A percentile compares a stretch with the other conserved stretches of the same genome.
phyloP scores from a whole-genome alignment of 495 filamentous ascomycete species.

The Penicillium angulare region DNA sequence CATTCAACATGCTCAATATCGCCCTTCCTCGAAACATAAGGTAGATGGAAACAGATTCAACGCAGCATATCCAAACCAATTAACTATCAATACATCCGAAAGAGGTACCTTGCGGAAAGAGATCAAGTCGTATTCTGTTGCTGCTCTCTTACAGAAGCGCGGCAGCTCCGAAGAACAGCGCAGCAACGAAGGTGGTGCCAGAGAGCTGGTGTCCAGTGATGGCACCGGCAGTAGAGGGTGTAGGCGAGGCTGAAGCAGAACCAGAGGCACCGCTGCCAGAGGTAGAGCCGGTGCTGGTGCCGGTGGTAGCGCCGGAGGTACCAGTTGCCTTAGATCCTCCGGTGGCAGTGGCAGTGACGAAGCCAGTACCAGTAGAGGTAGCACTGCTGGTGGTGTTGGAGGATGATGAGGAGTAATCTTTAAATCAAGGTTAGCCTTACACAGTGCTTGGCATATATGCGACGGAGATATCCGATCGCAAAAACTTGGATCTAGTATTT shows the following conservation, averaged over 20 bases:
- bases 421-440: not conserved
- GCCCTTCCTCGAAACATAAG: not conserved
- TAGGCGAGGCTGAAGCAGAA: constrained; percentile 12
- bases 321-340: no score
- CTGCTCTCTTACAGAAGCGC: constrained; percentile 31
- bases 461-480: no score
- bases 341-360: constrained; percentile 12
- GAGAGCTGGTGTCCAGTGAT: constrained; percentile 29
- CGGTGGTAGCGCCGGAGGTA: constrained; percentile 10
- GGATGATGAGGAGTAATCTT: not conserved
- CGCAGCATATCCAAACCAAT: constrained; percentile 12
- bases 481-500: not conserved
- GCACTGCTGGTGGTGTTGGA: constrained; percentile 13
- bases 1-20: constrained; percentile 12
- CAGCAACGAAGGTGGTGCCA: constrained; percentile 36
- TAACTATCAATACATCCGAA: constrained; percentile 14
- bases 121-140: not conserved
- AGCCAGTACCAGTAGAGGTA: constrained; percentile 17
- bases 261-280: constrained; percentile 11
- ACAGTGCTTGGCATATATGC: not conserved
- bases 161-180: constrained; percentile 39
- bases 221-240: constrained; percentile 18
- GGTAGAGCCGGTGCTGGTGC: constrained; percentile 4
- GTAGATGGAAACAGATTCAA: constrained; percentile 10
- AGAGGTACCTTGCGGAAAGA: not conserved